These are phyloP conservation scores for Russula ochroleuca DNA, from an alignment of 768 basidiomycete species.

Conservation along the genomic window DNA sequence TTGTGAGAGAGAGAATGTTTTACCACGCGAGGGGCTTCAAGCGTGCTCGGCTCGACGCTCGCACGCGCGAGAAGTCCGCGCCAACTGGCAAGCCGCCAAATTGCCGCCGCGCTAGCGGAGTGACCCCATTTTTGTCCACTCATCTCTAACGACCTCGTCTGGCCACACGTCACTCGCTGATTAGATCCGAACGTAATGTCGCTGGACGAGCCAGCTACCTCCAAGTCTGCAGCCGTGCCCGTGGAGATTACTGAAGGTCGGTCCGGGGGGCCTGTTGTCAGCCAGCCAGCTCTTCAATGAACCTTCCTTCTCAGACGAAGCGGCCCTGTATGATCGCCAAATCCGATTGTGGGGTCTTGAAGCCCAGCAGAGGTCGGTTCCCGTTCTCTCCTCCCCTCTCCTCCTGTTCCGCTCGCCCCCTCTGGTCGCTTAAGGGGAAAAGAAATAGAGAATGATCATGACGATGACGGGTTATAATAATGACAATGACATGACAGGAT, in stretches of 20 bases:
- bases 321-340: conserved; percentile 93
- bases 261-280: neutral
- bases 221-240: conserved; percentile 29
- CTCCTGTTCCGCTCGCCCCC: neutral
- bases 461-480: neutral
- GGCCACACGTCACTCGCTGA: neutral
- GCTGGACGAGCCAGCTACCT: conserved; percentile 20
- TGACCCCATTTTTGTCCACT: neutral
- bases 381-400: neutral
- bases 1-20: neutral
- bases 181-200: conserved; percentile 14
- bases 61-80: neutral
- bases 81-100: neutral
- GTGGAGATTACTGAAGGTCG: conserved; percentile 34
- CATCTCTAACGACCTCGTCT: neutral
- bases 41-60: neutral
- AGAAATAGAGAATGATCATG: neutral
- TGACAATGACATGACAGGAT: conserved; percentile 71
- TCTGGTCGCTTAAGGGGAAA: neutral
- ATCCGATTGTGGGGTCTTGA: conserved; percentile 98
- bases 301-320: conserved; percentile 45
- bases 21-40: neutral
- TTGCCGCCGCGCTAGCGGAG: neutral
- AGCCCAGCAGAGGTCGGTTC: conserved; percentile 82
- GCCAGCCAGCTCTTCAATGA: neutral